Conservation (phyloP, 306 rosid species). For the Pyrus pyrifolia region DNA sequence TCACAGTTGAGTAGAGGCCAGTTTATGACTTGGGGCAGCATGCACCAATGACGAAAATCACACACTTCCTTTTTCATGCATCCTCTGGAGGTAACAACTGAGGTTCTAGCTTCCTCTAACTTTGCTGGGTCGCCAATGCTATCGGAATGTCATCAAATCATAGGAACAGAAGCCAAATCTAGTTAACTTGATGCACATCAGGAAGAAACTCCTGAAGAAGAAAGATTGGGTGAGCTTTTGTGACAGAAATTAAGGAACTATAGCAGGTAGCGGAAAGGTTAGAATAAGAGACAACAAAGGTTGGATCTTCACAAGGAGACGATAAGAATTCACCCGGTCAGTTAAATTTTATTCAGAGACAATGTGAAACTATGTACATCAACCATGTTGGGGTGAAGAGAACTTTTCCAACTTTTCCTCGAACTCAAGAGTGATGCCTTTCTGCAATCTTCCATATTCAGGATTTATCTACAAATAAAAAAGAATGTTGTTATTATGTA, state of each 20-base stretch:
- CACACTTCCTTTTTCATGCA: not conserved
- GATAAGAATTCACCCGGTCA: not conserved
- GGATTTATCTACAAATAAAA: too few species aligned
- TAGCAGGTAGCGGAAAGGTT: not conserved
- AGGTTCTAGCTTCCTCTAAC: not conserved
- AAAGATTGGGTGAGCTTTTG: not conserved
- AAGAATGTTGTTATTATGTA: too few species aligned
- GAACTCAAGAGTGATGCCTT: too few species aligned
- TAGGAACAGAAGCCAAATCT: not conserved
- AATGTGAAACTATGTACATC: not conserved
- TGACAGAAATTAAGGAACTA: not conserved
- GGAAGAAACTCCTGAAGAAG: not conserved
- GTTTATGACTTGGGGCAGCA: not conserved
- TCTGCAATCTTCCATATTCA: too few species aligned
- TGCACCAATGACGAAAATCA: not conserved
- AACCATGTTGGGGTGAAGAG: not conserved
- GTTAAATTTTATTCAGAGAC: not conserved
- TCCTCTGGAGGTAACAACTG: not conserved
- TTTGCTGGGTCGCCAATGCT: not conserved
- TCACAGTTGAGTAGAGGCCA: not conserved
- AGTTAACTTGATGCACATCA: not conserved
- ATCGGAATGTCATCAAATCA: not conserved
- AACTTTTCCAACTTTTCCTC: not conserved
- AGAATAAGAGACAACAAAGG: not conserved
- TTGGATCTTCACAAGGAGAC: not conserved